phyloP scores from a whole-genome alignment of 2,329 filamentous ascomycete genomes.

The Epichloe baconii region DNA sequence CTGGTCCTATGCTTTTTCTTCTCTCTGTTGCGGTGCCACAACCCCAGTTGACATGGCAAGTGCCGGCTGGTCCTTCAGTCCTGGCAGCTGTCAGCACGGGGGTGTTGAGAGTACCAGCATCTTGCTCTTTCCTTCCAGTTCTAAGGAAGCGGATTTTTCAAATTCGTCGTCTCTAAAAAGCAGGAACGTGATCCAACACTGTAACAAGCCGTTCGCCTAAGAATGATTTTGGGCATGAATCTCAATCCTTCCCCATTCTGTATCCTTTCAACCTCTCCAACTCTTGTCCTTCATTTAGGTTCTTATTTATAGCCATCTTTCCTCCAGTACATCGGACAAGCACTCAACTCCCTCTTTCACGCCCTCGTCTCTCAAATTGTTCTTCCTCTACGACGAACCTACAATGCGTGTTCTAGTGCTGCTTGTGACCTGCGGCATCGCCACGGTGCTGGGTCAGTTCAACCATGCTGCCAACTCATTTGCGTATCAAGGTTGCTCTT shows the following conservation, averaged over 20 bases:
- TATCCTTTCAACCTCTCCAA: constrained; percentile 5
- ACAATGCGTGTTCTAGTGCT: constrained; percentile 13
- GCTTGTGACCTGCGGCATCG: constrained; percentile 12
- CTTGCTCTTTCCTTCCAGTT: constrained; percentile 2
- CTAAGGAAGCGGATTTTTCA: not conserved
- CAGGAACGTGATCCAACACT: not conserved
- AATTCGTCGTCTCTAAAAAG: not conserved
- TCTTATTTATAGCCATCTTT: constrained; percentile 4
- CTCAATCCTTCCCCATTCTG: not conserved
- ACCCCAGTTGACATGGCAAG: not conserved
- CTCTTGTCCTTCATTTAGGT: constrained; percentile 5
- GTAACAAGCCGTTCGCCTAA: not conserved
- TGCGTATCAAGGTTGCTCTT: constrained; percentile 16
- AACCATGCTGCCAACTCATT: constrained; percentile 12
- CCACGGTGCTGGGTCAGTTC: constrained; percentile 9
- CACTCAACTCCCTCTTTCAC: not conserved
- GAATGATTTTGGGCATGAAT: not conserved
- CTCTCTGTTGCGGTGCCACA: too few species aligned
- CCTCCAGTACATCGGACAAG: constrained; percentile 3
- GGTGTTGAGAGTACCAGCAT: not conserved
- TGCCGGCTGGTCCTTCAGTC: not conserved
- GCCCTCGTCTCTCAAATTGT: not conserved
- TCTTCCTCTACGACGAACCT: constrained; percentile 4
- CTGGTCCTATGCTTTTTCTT: too few species aligned
- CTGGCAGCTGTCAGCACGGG: constrained; percentile 1